Base-by-base conservation (phyloP, 805 yeast species). In the Danielozyma ontarioensis region DNA sequence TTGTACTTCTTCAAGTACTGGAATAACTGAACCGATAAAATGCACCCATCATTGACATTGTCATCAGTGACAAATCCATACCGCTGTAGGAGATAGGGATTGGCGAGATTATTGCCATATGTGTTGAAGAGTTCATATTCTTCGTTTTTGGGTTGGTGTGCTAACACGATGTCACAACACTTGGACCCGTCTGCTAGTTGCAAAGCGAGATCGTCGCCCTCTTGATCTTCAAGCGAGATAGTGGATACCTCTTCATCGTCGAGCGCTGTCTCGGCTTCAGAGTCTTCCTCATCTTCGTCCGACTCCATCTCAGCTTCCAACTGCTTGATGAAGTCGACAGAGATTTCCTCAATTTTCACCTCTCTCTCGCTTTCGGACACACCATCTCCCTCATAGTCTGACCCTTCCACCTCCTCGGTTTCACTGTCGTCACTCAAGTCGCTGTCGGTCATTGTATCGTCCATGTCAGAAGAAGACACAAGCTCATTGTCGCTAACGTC, bases 51-150 rank as follows among this genome's bases (percentile, higher is more conserved):
- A 46, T 74, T 68, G 22, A 51, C 48, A 33, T 64, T 62, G 4
- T 35, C 37, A 1, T 64, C 60, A 42, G 78, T 76, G 7, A 80
- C 73, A 52, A 89, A 88, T 1, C 96, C 96, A 52, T 88, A 89
- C 36, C 84, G 70, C 11, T 88, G 76, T 11, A 88, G 54, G 26
- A 89, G 59, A 24, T 74, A 70, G 0, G 83, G 66, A 44, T 84
- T 86, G 12, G 80, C 59, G 25, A 81, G 64, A 17, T 78, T 81
- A 37, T 64, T 59, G 0, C 96, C 97, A 47, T 88, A 89, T 0
- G 93, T 78, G 57, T 86, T 88, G 64, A 79, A 84, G 11, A 90
- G 49, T 49, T 90, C 96, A 36, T 44, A 50, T 10, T 64, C 53
- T 5, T 76, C 75, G 22, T 58, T 50, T 1, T 46, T 32, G 1